Evolutionary conservation across 441 rosid species (phyloP), one percentile per base, ranked within the genome.

Genomic region (Melastoma candidum): DNA sequence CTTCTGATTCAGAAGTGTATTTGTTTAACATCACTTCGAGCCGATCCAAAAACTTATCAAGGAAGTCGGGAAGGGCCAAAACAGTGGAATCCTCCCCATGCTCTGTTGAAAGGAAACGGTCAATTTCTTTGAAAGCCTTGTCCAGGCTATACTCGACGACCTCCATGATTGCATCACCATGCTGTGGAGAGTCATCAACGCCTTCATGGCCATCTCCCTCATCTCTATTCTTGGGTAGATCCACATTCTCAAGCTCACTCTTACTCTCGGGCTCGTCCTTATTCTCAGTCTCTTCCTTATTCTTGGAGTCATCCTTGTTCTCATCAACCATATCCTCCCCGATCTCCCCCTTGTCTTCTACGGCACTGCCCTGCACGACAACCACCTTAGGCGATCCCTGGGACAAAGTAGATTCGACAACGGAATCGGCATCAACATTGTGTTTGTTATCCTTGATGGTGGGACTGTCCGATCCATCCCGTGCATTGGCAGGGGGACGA

Each of bases 1-100:
- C 85, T 3, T 49, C 47, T 1, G 71, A 59, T 11, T 84, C 82
- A 26, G 29, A 9, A 26, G 45, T 25, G 53, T 74, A 69, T 59
- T 67, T 63, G 0, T 49, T 63, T 32, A 79, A 58, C 57, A 61
- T 67, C 11, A 70, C 83, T 43, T 75, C 80, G 0, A 82, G 54
- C 12, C 78, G 76, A 77, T 82, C 90, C 70, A 89, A 72, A 61
- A 78, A 82, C 63, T 73, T 78, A 5, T 70, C 76, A 29, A 83
- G 66, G 60, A 68, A 72, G 52, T 55, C 76, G 0, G 89, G 86
- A 54, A 78, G 66, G 61, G 71, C 77, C 12, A 17, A 58, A 7
- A 10, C 26, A 8, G 59, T 22, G n/a, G 54, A 45, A 36, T 58
- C 65, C 45, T 67, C 48, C 39, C 24, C 48, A 7, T 58, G 67